Evolutionary conservation across 2,329 filamentous ascomycete genomes (phyloP).

Genomic region (Fusarium chuoi): DNA sequence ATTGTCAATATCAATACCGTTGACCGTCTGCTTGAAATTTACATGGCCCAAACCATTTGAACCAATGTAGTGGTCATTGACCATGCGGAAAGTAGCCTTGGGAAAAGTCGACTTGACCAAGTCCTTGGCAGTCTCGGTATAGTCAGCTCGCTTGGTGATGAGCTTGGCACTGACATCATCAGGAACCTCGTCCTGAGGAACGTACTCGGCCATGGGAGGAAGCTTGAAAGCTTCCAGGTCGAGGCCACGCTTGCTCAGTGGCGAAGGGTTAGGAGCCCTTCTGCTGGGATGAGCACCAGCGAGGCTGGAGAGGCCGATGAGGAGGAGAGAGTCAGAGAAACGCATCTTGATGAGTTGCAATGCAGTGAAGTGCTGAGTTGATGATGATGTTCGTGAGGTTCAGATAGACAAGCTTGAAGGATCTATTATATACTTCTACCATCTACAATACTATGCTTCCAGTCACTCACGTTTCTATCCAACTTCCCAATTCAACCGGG

Average conservation of each 20-base stretch:
- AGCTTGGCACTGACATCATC: slow-evolving; percentile 38
- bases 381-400: neutral
- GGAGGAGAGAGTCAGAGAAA: slow-evolving; percentile 40
- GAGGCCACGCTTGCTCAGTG: slow-evolving; percentile 45
- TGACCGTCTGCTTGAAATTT: slow-evolving; percentile 67
- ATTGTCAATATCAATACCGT: slow-evolving; percentile 69
- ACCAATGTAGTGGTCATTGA: slow-evolving; percentile 64
- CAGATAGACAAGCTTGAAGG: accelerated
- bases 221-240: slow-evolving; percentile 49
- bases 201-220: slow-evolving; percentile 47
- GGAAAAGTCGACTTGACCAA: slow-evolving; percentile 54
- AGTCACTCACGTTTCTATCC: neutral
- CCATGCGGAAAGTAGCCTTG: slow-evolving; percentile 59
- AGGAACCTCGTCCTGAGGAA: slow-evolving; percentile 30
- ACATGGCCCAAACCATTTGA: slow-evolving; percentile 66
- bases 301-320: slow-evolving; percentile 50
- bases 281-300: slow-evolving; percentile 48
- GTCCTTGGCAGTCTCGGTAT: slow-evolving; percentile 57
- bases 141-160: slow-evolving; percentile 46
- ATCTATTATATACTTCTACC: slow-evolving; percentile 7
- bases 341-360: slow-evolving; percentile 42
- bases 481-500: slow-evolving; percentile 18
- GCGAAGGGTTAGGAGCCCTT: slow-evolving; percentile 37
- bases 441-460: neutral
- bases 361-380: neutral